A percentile compares a stretch with the other conserved stretches of the same genome.
Conservation (phyloP, 768 basidiomycete species). For the Pleurotus eryngii region DNA sequence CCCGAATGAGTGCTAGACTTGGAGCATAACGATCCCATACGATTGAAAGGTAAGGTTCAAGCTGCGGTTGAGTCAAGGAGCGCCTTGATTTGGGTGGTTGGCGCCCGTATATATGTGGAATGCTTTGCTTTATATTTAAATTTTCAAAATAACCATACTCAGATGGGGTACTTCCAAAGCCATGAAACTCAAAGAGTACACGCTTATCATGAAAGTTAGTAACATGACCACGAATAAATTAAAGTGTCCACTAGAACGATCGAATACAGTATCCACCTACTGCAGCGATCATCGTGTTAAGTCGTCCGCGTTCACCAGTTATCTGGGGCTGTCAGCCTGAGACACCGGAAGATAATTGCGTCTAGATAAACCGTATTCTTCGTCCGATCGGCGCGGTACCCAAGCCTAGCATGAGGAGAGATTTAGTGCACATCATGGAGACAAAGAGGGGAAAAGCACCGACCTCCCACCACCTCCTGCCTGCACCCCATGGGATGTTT, state of each 20-base stretch:
- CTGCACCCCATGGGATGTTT: slow-evolving; percentile 57
- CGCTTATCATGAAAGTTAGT: too few relatives aligned
- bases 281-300: background rate
- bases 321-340: slow-evolving; percentile 8
- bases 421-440: background rate
- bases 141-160: slow-evolving; percentile 34
- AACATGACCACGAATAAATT: too few relatives aligned
- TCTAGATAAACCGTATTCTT: slow-evolving; percentile 26
- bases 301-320: background rate
- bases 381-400: slow-evolving; percentile 51
- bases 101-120: background rate
- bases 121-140: slow-evolving; percentile 39
- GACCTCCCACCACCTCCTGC: slow-evolving; percentile 85
- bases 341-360: slow-evolving; percentile 7
- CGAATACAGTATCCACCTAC: too few relatives aligned
- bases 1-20: slow-evolving; percentile 42
- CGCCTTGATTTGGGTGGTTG: background rate
- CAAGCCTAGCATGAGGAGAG: slow-evolving; percentile 38
- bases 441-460: slow-evolving; percentile 22
- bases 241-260: too few relatives aligned
- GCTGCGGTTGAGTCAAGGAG: background rate
- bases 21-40: slow-evolving; percentile 61
- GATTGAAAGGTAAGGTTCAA: background rate
- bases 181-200: too few relatives aligned
- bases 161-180: background rate